phyloP scores from a whole-genome alignment of 805 yeast species.

The Candida insectorum region DNA sequence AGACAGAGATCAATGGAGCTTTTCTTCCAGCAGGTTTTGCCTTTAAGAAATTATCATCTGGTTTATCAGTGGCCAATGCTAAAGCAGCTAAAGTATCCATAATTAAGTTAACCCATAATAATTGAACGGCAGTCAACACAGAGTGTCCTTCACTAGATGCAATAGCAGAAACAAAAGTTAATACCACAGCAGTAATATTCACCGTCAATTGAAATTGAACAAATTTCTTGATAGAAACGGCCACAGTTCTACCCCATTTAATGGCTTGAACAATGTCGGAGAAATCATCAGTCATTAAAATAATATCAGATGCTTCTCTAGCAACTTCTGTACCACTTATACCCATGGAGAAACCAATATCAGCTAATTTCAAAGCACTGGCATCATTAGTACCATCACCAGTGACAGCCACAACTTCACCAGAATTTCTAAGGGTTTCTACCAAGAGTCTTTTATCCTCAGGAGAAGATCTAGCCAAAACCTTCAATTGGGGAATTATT shows the following conservation, averaged over 20 bases:
- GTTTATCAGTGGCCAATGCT: conserved; percentile 96
- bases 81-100: conserved; percentile 98
- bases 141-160: conserved; percentile 75
- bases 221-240: conserved; percentile 90
- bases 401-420: conserved; percentile 97
- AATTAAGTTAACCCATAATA: conserved; percentile 94
- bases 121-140: conserved; percentile 94
- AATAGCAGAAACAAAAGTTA: conserved; percentile 92
- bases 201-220: conserved; percentile 96
- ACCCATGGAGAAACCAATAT: conserved; percentile 99
- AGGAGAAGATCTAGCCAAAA: conserved; percentile 92
- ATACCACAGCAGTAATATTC: conserved; percentile 90
- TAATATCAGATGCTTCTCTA: conserved; percentile 92
- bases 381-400: conserved; percentile 99
- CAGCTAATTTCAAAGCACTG: conserved; percentile 93
- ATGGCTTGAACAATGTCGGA: conserved; percentile 93
- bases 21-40: conserved; percentile 81
- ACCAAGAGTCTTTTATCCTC: conserved; percentile 91
- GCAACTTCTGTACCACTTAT: conserved; percentile 98
- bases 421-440: conserved; percentile 68
- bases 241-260: conserved; percentile 98
- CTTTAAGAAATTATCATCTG: conserved; percentile 75
- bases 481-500: conserved; percentile 72
- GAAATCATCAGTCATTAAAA: conserved; percentile 91
- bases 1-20: conserved; percentile 74